Percentiles rank a stretch among this genome's conserved stretches.
Evolutionary conservation across 352 stramenopile genomes (phyloP).

Genomic region (Phytophthora sansomeana): DNA sequence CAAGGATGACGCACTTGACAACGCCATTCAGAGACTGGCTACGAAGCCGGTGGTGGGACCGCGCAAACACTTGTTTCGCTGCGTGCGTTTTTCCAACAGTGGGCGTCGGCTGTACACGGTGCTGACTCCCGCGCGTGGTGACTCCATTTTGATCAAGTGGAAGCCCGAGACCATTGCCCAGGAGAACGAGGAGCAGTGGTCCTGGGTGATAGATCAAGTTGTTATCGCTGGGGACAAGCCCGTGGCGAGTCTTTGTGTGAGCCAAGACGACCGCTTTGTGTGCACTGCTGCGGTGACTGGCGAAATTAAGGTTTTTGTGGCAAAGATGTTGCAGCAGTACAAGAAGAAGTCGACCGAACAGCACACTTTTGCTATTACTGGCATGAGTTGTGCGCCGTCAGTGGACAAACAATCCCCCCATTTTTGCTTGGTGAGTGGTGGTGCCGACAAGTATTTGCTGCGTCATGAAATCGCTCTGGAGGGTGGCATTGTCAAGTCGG

Average conservation of each 20-base stretch:
- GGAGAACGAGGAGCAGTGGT: constrained; percentile 74
- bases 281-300: constrained; percentile 75
- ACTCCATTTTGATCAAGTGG: constrained; percentile 87
- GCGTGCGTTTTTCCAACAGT: constrained; percentile 76
- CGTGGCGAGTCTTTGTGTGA: constrained; percentile 82
- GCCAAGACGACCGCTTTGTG: constrained; percentile 75
- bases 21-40: constrained; percentile 60
- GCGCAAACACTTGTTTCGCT: constrained; percentile 85
- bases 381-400: constrained; percentile 71
- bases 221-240: constrained; percentile 75
- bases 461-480: constrained; percentile 69
- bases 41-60: constrained; percentile 49
- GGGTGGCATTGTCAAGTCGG: constrained; percentile 62
- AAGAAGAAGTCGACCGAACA: constrained; percentile 61
- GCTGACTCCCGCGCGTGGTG: constrained; percentile 73
- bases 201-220: constrained; percentile 61
- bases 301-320: constrained; percentile 72
- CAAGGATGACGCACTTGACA: constrained; percentile 79
- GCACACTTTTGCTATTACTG: constrained; percentile 86
- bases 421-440: constrained; percentile 71
- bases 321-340: constrained; percentile 58
- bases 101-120: constrained; percentile 78
- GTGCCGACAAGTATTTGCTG: constrained; percentile 79
- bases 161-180: constrained; percentile 73
- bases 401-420: constrained; percentile 43